Conservation (phyloP, 2,329 filamentous ascomycete genomes). For the Neopestalotiopsis rosae region DNA sequence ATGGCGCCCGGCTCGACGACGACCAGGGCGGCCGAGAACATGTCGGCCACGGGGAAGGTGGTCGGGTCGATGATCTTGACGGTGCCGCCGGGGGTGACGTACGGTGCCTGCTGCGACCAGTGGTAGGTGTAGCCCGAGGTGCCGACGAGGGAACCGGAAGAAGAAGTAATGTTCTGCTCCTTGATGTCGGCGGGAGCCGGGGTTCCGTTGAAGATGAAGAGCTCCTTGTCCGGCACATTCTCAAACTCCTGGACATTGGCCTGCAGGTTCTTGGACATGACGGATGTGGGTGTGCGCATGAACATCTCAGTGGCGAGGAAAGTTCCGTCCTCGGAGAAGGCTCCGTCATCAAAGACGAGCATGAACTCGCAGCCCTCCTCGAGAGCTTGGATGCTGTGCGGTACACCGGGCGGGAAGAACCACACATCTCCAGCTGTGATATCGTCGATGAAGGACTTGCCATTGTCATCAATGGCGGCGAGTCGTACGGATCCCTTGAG, state of each 20-base stretch:
- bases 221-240: conserved; percentile 50
- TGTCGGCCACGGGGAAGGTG: conserved; percentile 60
- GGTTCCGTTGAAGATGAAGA: conserved; percentile 60
- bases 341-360: conserved; percentile 63
- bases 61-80: conserved; percentile 64
- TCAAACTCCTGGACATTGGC: conserved; percentile 53
- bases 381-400: conserved; percentile 60
- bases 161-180: conserved; percentile 52
- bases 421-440: conserved; percentile 57
- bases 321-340: conserved; percentile 64
- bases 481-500: conserved; percentile 59
- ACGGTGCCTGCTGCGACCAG: conserved; percentile 55
- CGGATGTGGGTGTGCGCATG: conserved; percentile 53
- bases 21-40: conserved; percentile 62
- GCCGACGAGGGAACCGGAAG: conserved; percentile 46
- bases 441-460: conserved; percentile 52
- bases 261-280: conserved; percentile 61
- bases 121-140: conserved; percentile 53
- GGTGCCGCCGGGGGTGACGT: conserved; percentile 57
- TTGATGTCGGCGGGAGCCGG: conserved; percentile 50
- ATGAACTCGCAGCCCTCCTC: conserved; percentile 63
- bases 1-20: conserved; percentile 66
- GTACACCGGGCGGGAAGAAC: conserved; percentile 57
- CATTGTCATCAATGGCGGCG: conserved; percentile 56
- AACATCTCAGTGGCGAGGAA: conserved; percentile 62